Percentiles rank a stretch among this genome's conserved stretches.
phyloP scores from a whole-genome alignment of 2,329 filamentous ascomycete species.

The Sphaerulina populicola region DNA sequence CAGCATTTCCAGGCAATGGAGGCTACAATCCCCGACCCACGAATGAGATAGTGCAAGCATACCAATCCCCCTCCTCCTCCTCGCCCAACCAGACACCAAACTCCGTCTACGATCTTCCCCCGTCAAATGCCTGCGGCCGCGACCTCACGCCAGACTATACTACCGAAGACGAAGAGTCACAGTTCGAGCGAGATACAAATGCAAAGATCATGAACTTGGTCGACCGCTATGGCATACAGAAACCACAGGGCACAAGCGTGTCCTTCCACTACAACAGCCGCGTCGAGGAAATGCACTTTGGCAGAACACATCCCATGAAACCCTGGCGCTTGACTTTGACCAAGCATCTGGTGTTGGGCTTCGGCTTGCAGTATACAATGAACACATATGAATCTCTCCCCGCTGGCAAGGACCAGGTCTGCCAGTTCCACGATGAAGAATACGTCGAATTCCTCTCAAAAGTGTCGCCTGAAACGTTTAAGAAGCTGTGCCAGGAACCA shows the following conservation, averaged over 20 bases:
- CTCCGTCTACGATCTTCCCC: background rate
- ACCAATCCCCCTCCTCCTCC: constrained; percentile 2
- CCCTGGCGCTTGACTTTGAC: constrained; percentile 93
- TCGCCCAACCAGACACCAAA: background rate
- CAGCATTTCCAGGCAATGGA: constrained; percentile 2
- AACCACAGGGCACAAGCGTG: constrained; percentile 78
- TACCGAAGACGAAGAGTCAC: constrained; percentile 40
- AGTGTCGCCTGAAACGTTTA: constrained; percentile 32
- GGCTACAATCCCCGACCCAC: constrained; percentile 4
- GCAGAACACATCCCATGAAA: constrained; percentile 96
- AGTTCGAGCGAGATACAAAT: constrained; percentile 37
- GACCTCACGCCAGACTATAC: constrained; percentile 37
- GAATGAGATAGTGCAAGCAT: constrained; percentile 7
- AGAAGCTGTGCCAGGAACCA: constrained; percentile 46
- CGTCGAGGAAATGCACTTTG: constrained; percentile 95
- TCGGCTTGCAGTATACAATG: constrained; percentile 95
- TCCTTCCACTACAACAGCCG: constrained; percentile 93
- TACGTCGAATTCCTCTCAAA: constrained; percentile 76
- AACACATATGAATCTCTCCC: constrained; percentile 79
- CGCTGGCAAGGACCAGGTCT: constrained; percentile 80
- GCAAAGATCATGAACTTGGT: constrained; percentile 47
- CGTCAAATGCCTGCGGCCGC: background rate
- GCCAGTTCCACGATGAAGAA: constrained; percentile 75
- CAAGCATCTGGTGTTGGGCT: constrained; percentile 87
- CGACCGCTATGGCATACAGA: constrained; percentile 59